These are phyloP conservation scores for Didymella sp. DNA, from an alignment of 2,329 filamentous ascomycete species.

Conservation along the genomic window DNA sequence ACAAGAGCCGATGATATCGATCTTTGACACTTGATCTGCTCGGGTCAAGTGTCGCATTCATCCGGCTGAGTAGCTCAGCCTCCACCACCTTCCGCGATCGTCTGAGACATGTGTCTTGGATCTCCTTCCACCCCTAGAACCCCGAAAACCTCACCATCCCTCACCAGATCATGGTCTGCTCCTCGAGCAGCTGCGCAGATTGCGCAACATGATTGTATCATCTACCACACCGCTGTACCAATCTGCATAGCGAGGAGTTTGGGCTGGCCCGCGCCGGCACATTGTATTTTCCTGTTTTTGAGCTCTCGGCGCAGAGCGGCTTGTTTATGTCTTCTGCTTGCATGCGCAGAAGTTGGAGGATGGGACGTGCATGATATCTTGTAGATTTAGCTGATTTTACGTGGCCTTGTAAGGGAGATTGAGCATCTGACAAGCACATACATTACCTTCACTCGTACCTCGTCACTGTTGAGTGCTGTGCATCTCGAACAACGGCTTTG, in stretches of 20 bases:
- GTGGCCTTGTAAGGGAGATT: not conserved
- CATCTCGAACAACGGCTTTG: too few species aligned
- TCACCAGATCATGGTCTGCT: not conserved
- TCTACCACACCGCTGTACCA: slow-evolving; percentile 26
- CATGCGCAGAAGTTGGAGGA: slow-evolving; percentile 5
- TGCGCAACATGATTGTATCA: slow-evolving; percentile 18
- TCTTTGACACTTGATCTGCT: not conserved
- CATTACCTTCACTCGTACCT: not conserved
- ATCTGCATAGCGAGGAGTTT: slow-evolving; percentile 47
- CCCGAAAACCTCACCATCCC: not conserved
- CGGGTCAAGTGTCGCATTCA: slow-evolving; percentile 1
- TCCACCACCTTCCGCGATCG: slow-evolving; percentile 14
- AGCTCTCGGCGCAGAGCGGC: slow-evolving; percentile 30
- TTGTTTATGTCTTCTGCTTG: slow-evolving; percentile 10
- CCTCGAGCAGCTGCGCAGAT: slow-evolving; percentile 2
- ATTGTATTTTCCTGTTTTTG: slow-evolving; percentile 23
- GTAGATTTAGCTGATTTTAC: slow-evolving; percentile 16
- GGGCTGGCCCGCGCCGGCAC: slow-evolving; percentile 9
- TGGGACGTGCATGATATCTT: slow-evolving; percentile 1
- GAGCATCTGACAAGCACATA: not conserved
- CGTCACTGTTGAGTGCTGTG: not conserved
- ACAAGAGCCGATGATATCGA: slow-evolving; percentile 4
- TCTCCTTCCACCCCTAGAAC: not conserved
- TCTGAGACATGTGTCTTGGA: slow-evolving; percentile 27
- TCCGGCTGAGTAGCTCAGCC: slow-evolving; percentile 20